A percentile compares a stretch with the other conserved stretches of the same genome.
Evolutionary conservation across 2,329 filamentous ascomycete genomes (phyloP).

Genomic region (Penicillium verrucosum): DNA sequence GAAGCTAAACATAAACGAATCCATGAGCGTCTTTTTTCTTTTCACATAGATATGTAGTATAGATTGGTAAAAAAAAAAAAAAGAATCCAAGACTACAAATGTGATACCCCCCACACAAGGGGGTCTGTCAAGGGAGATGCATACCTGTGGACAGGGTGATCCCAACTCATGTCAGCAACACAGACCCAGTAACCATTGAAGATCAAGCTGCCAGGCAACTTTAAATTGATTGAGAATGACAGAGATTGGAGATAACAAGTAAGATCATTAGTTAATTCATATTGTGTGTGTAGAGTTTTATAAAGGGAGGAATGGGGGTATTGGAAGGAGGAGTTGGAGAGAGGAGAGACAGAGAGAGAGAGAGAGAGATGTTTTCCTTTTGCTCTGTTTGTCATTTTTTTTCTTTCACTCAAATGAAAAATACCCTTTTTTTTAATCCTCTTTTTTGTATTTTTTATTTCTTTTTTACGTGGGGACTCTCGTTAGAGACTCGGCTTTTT

Average conservation of each 20-base stretch:
- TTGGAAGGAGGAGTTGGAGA: conserved; percentile 8
- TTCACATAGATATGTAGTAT: conserved; percentile 6
- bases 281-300: not conserved
- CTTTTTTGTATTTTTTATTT: conserved; percentile 10
- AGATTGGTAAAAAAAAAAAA: not conserved
- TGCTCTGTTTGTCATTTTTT: conserved; percentile 33
- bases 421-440: conserved; percentile 9
- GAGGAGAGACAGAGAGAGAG: not conserved
- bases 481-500: conserved; percentile 9
- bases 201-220: conserved; percentile 36
- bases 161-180: conserved; percentile 48
- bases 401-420: not conserved
- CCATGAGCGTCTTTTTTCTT: conserved; percentile 28
- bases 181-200: conserved; percentile 37
- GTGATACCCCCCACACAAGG: conserved; percentile 16
- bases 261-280: conserved; percentile 6
- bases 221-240: conserved; percentile 19
- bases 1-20: conserved; percentile 42
- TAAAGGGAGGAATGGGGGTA: conserved; percentile 4
- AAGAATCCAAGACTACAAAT: not conserved
- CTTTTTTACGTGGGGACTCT: conserved; percentile 14
- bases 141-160: conserved; percentile 47
- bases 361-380: conserved; percentile 34
- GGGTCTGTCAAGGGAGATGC: conserved; percentile 17
- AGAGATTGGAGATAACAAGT: not conserved